A percentile compares a stretch with the other conserved stretches of the same genome.
Conservation (phyloP, 768 basidiomycete species). For the Fomitopsis serialis region DNA sequence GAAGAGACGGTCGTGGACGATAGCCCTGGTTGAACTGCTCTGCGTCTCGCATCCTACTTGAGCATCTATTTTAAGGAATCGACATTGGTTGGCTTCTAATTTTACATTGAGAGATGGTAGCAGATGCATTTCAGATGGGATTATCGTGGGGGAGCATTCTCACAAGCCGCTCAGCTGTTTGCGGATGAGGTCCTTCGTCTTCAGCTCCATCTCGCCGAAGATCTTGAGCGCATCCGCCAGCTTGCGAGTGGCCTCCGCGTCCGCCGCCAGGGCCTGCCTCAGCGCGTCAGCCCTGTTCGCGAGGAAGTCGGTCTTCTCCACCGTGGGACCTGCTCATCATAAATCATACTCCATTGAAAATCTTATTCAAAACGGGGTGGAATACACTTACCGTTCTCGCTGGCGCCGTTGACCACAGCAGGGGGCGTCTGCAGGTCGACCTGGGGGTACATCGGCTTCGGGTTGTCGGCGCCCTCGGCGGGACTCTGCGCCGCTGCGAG, state of each 20-base stretch:
- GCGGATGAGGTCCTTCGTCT: constrained; percentile 29
- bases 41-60: too few relatives aligned
- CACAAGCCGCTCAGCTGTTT: constrained; percentile 7
- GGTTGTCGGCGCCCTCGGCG: neutral
- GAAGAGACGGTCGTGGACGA: neutral
- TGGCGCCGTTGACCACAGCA: neutral
- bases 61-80: too few relatives aligned
- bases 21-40: too few relatives aligned
- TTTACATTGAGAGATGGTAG: too few relatives aligned
- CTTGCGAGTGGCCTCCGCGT: constrained; percentile 37
- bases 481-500: constrained; percentile 21
- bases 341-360: too few relatives aligned
- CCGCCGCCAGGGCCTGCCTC: constrained; percentile 29
- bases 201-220: constrained; percentile 38
- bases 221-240: constrained; percentile 39
- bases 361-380: neutral
- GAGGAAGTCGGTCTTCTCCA: constrained; percentile 28
- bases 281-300: constrained; percentile 29
- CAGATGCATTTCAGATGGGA: too few relatives aligned
- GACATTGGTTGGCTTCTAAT: too few relatives aligned
- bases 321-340: constrained; percentile 4
- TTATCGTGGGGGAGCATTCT: neutral
- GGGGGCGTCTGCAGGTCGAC: constrained; percentile 1
- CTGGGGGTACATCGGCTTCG: constrained; percentile 7
- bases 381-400: constrained; percentile 1